Percentiles rank a stretch among this genome's conserved stretches.
Evolutionary conservation across 2,329 filamentous ascomycete genomes (phyloP).

Genomic region (Fonsecaea multimorphosa): DNA sequence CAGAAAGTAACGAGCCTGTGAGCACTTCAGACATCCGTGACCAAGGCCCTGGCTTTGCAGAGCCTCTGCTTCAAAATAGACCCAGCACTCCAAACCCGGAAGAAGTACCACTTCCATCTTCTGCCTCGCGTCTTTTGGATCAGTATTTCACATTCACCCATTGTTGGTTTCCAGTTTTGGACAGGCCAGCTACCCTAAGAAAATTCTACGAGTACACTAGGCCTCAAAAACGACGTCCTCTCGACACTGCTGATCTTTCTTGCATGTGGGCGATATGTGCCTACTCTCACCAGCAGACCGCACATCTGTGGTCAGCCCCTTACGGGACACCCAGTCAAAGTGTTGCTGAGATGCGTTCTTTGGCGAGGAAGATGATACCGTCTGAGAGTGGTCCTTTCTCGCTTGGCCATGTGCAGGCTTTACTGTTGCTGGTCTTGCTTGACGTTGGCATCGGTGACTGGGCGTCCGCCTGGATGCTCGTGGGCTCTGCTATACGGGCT

Average conservation of each 20-base stretch:
- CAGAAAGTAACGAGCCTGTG: background rate
- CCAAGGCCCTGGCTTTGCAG: background rate
- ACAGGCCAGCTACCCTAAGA: slow-evolving; percentile 63
- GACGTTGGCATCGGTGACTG: slow-evolving; percentile 56
- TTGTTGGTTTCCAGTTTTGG: slow-evolving; percentile 65
- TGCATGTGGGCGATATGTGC: slow-evolving; percentile 53
- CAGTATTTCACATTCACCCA: slow-evolving; percentile 65
- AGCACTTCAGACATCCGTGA: background rate
- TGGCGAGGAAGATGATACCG: slow-evolving; percentile 45
- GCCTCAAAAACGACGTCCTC: background rate
- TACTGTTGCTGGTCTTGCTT: slow-evolving; percentile 56
- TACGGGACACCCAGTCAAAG: background rate
- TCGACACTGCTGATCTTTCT: slow-evolving; percentile 44
- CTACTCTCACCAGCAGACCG: slow-evolving; percentile 43
- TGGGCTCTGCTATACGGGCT: slow-evolving; percentile 60
- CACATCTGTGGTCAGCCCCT: background rate
- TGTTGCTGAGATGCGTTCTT: slow-evolving; percentile 34
- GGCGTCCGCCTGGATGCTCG: slow-evolving; percentile 60
- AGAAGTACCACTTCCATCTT: slow-evolving; percentile 52
- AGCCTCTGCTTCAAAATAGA: background rate
- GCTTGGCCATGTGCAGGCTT: slow-evolving; percentile 52
- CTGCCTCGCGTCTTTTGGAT: slow-evolving; percentile 61
- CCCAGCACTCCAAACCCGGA: background rate
- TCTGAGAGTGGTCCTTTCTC: slow-evolving; percentile 49
- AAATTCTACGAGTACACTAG: slow-evolving; percentile 58